Evolutionary conservation across 805 yeast genomes (phyloP), one percentile per base, ranked within the genome.

Genomic region (Grigorovia transvaalensis): DNA sequence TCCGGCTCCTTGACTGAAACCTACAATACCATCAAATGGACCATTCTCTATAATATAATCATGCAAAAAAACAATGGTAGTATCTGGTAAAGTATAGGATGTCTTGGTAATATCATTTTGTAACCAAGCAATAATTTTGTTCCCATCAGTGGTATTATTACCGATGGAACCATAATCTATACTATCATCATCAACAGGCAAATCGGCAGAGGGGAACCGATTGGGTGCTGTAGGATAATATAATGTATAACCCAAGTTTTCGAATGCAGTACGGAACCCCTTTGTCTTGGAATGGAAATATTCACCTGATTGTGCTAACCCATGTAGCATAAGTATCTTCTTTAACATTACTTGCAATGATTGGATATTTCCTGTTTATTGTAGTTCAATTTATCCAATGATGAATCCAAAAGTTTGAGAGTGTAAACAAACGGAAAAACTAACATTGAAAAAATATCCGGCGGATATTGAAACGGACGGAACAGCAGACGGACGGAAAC

Each of bases 1-100:
- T 1, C 91, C 95, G 1, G 96, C 95, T 49, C 99, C 99, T 68
- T 93, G 98, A 30, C 95, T 84, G 63, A 93, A 93, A 0, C 97
- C 97, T 40, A 93, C 65, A 4, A 90, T 64, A 1, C 97, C 99
- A 7, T 80, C 85, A 56, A 88, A 82, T 0, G 96, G 96, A 0
- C 84, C 85, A 42, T 82, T 77, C 45, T 76, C 74, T 4, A 75
- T 63, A 4, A 84, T 68, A 50, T 77, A 79, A 33, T 74, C 65
- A 35, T 65, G 71, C 49, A 74, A 69, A 53, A 68, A 64, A 9
- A 61, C 68, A 1, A 83, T 62, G 1, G 82, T 64, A 1, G 57
- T 75, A 15, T 59, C 62, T 1, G 67, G 65, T 5, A 69, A 53
- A 2, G 53, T 54, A 44, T 67, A 69, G 7, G 66, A 63, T 1